Evolutionary conservation across 129 eudicot species (phyloP).

Genomic region (Flaveria linearis): DNA sequence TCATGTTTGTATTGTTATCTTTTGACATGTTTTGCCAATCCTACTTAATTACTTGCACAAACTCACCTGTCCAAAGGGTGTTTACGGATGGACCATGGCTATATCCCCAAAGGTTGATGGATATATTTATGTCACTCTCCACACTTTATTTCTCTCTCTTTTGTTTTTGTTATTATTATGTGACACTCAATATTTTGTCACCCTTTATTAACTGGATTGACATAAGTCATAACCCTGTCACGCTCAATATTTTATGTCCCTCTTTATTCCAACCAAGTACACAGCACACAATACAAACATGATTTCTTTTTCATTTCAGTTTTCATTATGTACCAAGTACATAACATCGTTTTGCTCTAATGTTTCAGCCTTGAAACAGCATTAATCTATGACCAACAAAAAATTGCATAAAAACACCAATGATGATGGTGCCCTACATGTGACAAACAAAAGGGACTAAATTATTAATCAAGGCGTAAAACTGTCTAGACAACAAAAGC

Average conservation of each 20-base stretch:
- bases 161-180: background rate
- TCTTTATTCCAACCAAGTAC: background rate
- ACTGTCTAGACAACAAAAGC: slow-evolving; percentile 24
- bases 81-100: background rate
- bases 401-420: slow-evolving; percentile 16
- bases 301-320: background rate
- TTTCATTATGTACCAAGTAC: slow-evolving; percentile 21
- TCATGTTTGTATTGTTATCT: too few species aligned
- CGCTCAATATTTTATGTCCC: background rate
- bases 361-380: slow-evolving; percentile 18
- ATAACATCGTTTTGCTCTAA: slow-evolving; percentile 9
- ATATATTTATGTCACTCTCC: background rate
- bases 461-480: slow-evolving; percentile 14
- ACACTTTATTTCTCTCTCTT: background rate
- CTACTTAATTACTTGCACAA: too few species aligned
- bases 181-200: background rate
- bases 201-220: background rate
- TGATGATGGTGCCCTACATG: slow-evolving; percentile 12
- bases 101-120: background rate
- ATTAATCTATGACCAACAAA: slow-evolving; percentile 27
- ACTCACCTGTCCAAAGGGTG: too few species aligned
- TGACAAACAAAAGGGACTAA: slow-evolving; percentile 24
- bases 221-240: background rate
- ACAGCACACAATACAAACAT: slow-evolving; percentile 22
- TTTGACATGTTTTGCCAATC: too few species aligned